phyloP scores from a whole-genome alignment of 2,329 filamentous ascomycete genomes.

The Aspergillus floridensis region DNA sequence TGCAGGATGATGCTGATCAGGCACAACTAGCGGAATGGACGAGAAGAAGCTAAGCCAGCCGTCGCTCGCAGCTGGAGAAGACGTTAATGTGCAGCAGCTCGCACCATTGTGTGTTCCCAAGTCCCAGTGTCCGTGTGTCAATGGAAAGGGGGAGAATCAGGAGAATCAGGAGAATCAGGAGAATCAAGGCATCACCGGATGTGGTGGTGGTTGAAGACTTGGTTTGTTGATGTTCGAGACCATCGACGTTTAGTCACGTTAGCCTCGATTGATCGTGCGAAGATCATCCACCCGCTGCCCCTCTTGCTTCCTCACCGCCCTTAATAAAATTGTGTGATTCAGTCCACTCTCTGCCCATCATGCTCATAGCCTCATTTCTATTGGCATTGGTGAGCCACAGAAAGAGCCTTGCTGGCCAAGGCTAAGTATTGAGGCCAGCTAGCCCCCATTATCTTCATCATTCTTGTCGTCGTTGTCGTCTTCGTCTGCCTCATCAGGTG shows the following conservation, averaged over 20 bases:
- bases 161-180: not conserved
- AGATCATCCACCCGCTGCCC: not conserved
- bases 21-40: not conserved
- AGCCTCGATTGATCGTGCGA: not conserved
- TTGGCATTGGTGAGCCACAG: not conserved
- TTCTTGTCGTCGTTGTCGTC: no score
- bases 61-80: not conserved
- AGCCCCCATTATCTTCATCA: not conserved
- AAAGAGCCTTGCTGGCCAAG: not conserved
- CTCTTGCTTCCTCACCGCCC: not conserved
- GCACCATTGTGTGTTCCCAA: not conserved
- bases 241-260: not conserved
- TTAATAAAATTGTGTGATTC: not conserved
- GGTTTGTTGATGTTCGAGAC: not conserved
- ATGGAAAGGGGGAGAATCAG: not conserved
- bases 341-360: not conserved
- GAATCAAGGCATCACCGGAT: not conserved
- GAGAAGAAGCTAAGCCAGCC: not conserved
- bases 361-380: not conserved
- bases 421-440: not conserved
- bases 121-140: not conserved
- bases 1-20: not conserved
- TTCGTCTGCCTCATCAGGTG: not conserved
- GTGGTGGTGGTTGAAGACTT: not conserved
- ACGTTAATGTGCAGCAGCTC: not conserved